Conservation (phyloP, 352 stramenopile genomes). For the Globisporangium canariense region DNA sequence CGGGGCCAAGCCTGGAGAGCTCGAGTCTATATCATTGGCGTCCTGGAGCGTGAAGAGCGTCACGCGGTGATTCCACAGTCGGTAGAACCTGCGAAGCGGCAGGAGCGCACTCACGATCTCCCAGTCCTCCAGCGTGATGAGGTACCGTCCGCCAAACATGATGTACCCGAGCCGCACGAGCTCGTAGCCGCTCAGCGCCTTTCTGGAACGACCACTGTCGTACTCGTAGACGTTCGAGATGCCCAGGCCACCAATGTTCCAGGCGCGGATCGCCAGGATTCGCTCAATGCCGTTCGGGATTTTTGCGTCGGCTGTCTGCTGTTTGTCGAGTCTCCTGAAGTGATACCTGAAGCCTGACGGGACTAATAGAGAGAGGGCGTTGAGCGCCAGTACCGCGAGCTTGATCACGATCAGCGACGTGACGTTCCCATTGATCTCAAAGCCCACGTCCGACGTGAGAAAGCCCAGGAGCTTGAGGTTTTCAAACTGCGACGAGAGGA, state of each 20-base stretch:
- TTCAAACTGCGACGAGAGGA: slow-evolving; percentile 31
- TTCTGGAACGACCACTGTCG: neutral
- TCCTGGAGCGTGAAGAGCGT: slow-evolving; percentile 20
- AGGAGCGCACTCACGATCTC: slow-evolving; percentile 23
- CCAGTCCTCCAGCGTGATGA: slow-evolving; percentile 32
- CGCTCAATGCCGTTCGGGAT: slow-evolving; percentile 11
- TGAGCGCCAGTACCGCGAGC: slow-evolving; percentile 32
- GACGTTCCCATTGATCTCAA: slow-evolving; percentile 31
- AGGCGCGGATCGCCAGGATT: neutral
- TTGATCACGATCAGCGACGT: slow-evolving; percentile 43
- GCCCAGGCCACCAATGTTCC: neutral
- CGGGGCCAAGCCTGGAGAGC: neutral
- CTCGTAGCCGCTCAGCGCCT: slow-evolving; percentile 10
- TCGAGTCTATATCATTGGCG: neutral
- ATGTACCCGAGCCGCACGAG: slow-evolving; percentile 35
- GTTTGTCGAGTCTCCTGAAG: slow-evolving; percentile 2
- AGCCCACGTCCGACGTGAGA: slow-evolving; percentile 26
- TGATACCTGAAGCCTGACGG: neutral
- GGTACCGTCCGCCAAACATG: slow-evolving; percentile 24
- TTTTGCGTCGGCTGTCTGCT: neutral
- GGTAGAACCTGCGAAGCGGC: slow-evolving; percentile 19
- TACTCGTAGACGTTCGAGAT: too few species aligned
- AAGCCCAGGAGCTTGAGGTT: slow-evolving; percentile 29
- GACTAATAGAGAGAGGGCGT: slow-evolving; percentile 32
- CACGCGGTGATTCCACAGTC: slow-evolving; percentile 30